Evolutionary conservation across 2,329 filamentous ascomycete species (phyloP), one percentile per base, ranked within the genome.

Genomic region (Epichloe baconii): DNA sequence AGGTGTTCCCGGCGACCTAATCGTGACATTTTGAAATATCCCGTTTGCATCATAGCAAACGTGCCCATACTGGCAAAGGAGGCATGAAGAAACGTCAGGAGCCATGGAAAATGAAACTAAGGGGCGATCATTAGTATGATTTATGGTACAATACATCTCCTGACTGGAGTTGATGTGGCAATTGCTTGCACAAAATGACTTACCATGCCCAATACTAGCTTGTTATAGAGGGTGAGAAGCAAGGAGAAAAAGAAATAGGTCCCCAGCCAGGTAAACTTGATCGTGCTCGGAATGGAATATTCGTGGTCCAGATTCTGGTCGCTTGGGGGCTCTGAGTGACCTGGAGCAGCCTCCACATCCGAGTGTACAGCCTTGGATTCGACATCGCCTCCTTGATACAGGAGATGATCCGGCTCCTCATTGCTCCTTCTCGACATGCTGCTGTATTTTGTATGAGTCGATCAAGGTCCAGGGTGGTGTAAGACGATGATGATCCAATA

Each of bases 41-140:
- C 76, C 51, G 70, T 62, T 52, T 73, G 67, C 57, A 78, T 67
- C 60, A 82, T 72, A 52, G 66, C 58, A 51, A 70, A 74, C 53
- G 77, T 80, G 52, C 79, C 79, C n/a, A 75, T 54, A 21, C 75
- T 74, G 17, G 78, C 77, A 46, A 75, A 77, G n/a, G 72, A 69
- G 12, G 79, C 71, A 58, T 83, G 79, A 17, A 80, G 66, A 48
- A 75, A 74, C 1, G 79, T 82, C 38, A 82, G 64, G 17, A 82
- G 72, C 75, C 78, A 82, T 44, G 79, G 79, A 59, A 78, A 80
- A 44, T 71, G 66, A 56, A 81, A 80, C 74, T 80, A 19, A 43
- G 11, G 12, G 1, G 21, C 26, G 5, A 37, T 36, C 8, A 31
- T 38, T 44, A 44, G 36, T n/a, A 40, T 8, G n/a, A 6, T 10